These are phyloP conservation scores for Falciphora oryzae DNA, from an alignment of 2,329 filamentous ascomycete genomes.

Conservation along the genomic window DNA sequence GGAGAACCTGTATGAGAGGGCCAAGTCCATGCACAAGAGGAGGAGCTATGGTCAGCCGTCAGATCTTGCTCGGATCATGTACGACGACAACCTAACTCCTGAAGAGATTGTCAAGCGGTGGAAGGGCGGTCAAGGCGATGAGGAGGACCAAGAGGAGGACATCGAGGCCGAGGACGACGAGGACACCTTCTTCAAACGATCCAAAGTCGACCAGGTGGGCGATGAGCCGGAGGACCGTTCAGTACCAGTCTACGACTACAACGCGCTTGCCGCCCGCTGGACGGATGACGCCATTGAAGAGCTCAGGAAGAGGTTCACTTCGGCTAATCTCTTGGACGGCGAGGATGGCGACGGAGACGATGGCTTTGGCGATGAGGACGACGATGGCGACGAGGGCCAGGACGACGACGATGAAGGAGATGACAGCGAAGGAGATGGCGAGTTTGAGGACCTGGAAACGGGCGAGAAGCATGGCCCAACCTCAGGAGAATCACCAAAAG, in stretches of 20 bases:
- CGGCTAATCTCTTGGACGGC: conserved; percentile 51
- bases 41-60: conserved; percentile 69
- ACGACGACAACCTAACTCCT: conserved; percentile 73
- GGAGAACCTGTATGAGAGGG: conserved; percentile 72
- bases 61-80: conserved; percentile 83
- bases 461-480: conserved; percentile 52
- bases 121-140: conserved; percentile 59
- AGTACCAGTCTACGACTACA: conserved; percentile 75
- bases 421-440: conserved; percentile 17
- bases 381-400: conserved; percentile 22
- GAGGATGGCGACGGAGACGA: conserved; percentile 47
- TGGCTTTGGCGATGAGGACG: conserved; percentile 15
- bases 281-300: conserved; percentile 70
- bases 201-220: conserved; percentile 60
- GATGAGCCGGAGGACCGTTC: conserved; percentile 68
- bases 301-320: conserved; percentile 70
- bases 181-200: conserved; percentile 62
- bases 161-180: conserved; percentile 53
- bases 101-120: conserved; percentile 72
- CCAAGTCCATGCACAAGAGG: conserved; percentile 63
- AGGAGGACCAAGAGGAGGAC: conserved; percentile 48
- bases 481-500: conserved; percentile 23
- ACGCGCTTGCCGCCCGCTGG: conserved; percentile 80
- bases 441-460: conserved; percentile 50
- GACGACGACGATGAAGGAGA: conserved; percentile 37